These are phyloP conservation scores for Dothideomycetes sp. DNA, from an alignment of 2,329 filamentous ascomycete genomes.

Conservation along the genomic window DNA sequence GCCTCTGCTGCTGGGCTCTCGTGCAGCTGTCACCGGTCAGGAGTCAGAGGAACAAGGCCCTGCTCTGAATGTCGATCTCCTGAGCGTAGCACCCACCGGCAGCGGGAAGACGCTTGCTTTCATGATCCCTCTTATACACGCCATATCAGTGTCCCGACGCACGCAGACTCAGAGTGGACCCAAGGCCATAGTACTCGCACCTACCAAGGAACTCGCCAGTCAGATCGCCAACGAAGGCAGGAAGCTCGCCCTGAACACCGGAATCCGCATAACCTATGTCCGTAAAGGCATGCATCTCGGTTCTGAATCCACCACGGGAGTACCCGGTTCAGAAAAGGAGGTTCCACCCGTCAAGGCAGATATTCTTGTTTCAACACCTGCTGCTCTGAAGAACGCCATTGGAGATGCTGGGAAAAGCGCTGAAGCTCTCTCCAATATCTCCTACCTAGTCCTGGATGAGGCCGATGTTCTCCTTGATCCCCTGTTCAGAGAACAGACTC, in stretches of 20 bases:
- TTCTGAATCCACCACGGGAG: conserved; percentile 11
- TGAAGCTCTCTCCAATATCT: conserved; percentile 45
- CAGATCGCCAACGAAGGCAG: conserved; percentile 60
- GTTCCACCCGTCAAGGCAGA: conserved; percentile 41
- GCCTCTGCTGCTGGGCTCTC: conserved; percentile 57
- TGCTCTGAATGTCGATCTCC: conserved; percentile 51
- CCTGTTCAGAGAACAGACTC: conserved; percentile 80
- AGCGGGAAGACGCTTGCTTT: conserved; percentile 96
- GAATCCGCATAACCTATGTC: conserved; percentile 71
- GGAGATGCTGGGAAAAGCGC: conserved; percentile 43
- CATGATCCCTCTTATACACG: conserved; percentile 75
- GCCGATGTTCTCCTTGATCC: conserved; percentile 89
- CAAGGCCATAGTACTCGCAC: conserved; percentile 38
- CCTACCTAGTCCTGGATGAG: conserved; percentile 77
- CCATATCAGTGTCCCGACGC: conserved; percentile 40
- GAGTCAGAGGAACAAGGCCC: conserved; percentile 21
- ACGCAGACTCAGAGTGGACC: conserved; percentile 14
- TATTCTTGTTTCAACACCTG: conserved; percentile 71
- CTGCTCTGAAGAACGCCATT: conserved; percentile 62
- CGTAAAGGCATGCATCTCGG: conserved; percentile 70
- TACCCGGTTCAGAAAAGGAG: conserved; percentile 37
- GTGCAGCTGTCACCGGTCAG: conserved; percentile 13
- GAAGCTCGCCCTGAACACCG: conserved; percentile 69
- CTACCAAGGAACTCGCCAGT: conserved; percentile 41
- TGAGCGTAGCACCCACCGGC: conserved; percentile 87